phyloP scores from a whole-genome alignment of 306 rosid genomes.

The Citrullus amarus region DNA sequence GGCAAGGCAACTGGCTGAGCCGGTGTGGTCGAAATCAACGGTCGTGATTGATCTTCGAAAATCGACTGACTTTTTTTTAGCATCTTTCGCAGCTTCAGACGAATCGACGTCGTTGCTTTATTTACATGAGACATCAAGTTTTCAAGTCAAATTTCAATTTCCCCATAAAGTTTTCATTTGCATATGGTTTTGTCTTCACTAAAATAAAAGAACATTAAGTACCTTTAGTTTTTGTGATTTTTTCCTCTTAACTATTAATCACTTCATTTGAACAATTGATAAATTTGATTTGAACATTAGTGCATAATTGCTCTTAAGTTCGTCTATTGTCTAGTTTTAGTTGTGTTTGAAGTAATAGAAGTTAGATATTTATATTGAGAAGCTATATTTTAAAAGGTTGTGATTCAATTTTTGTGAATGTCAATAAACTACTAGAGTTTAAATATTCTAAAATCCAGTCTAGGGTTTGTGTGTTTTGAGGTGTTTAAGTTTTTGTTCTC shows the following conservation, averaged over 20 bases:
- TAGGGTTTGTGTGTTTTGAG: background rate
- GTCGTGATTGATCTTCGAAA: conserved; percentile 8
- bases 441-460: background rate
- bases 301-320: too few species aligned
- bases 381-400: background rate
- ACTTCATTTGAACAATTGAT: too few species aligned
- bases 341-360: too few species aligned
- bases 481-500: background rate
- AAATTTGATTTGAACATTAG: too few species aligned
- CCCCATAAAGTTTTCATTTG: background rate
- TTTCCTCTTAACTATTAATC: background rate
- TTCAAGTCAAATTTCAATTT: background rate
- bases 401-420: background rate
- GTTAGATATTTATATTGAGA: background rate
- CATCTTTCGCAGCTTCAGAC: background rate
- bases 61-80: conserved; percentile 7
- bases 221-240: background rate
- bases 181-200: background rate
- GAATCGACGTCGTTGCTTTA: background rate
- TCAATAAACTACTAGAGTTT: background rate
- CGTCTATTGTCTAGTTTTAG: too few species aligned
- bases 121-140: background rate
- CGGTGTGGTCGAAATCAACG: conserved; percentile 13
- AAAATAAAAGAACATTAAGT: background rate
- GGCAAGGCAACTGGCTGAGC: conserved; percentile 13